Conservation (phyloP, 345 rosid genomes). For the Zanthoxylum bungeanum region DNA sequence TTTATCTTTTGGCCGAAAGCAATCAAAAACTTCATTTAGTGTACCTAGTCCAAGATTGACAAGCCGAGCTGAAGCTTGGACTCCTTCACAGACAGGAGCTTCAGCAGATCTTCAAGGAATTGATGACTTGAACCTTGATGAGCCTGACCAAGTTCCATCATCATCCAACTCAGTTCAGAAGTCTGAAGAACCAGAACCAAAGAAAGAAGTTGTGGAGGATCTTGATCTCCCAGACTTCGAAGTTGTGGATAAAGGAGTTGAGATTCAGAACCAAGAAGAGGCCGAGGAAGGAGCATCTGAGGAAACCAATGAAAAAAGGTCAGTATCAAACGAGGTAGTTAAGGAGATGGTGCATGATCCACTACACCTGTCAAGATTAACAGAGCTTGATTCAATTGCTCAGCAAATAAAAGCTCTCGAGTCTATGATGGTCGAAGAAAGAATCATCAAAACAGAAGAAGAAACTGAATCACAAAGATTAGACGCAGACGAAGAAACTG, state of each 20-base stretch:
- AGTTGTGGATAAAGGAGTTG: constrained; percentile 86
- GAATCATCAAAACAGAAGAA: constrained; percentile 30
- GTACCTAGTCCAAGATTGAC: constrained; percentile 80
- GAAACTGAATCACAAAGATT: constrained; percentile 60
- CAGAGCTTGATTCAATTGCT: constrained; percentile 85
- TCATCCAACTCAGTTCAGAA: constrained; percentile 23
- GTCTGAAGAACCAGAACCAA: constrained; percentile 40
- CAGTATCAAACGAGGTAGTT: constrained; percentile 54
- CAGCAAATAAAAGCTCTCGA: constrained; percentile 93
- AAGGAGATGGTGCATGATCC: constrained; percentile 73
- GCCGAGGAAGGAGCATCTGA: constrained; percentile 38
- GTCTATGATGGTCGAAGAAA: constrained; percentile 68
- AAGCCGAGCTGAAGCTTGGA: constrained; percentile 62
- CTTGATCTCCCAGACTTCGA: constrained; percentile 73
- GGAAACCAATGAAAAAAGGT: constrained; percentile 37
- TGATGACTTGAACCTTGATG: constrained; percentile 88
- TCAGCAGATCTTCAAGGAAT: constrained; percentile 62
- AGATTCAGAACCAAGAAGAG: constrained; percentile 56
- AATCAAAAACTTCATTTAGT: constrained; percentile 82
- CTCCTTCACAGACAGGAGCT: constrained; percentile 40
- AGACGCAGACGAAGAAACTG: constrained; percentile 80
- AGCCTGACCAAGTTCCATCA: constrained; percentile 45
- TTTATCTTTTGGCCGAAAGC: constrained; percentile 65
- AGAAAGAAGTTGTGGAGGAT: constrained; percentile 37
- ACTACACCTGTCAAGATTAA: constrained; percentile 51